Percentiles rank a stretch among this genome's conserved stretches.
Evolutionary conservation across 257 asterid genomes (phyloP).

Genomic region (Salvia miltiorrhiza): DNA sequence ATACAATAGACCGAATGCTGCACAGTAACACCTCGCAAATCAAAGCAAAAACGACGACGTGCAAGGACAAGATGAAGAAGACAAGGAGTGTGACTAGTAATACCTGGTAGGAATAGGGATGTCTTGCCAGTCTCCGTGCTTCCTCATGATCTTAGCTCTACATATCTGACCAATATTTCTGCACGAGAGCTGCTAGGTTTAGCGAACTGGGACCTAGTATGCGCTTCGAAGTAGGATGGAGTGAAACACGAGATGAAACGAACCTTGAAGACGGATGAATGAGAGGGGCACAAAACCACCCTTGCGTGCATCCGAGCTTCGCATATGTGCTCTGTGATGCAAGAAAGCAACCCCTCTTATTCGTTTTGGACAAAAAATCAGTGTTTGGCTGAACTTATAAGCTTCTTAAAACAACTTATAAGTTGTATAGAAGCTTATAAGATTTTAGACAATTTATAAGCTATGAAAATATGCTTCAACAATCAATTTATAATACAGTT

Average conservation of each 20-base stretch:
- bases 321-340: constrained; percentile 64
- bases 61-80: too few species aligned
- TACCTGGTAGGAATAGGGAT: constrained; percentile 67
- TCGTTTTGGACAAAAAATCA: too few species aligned
- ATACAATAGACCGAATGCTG: constrained; percentile 84
- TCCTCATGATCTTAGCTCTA: constrained; percentile 71
- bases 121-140: constrained; percentile 69
- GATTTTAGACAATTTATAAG: too few species aligned
- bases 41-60: too few species aligned
- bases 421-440: too few species aligned
- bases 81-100: too few species aligned
- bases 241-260: not conserved
- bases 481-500: too few species aligned
- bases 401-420: too few species aligned
- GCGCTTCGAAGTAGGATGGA: not conserved
- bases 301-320: constrained; percentile 81
- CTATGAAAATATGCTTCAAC: too few species aligned
- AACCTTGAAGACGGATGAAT: constrained; percentile 66
- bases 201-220: not conserved
- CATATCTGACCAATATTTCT: constrained; percentile 81
- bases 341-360: constrained; percentile 17
- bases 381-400: too few species aligned
- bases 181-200: constrained; percentile 22
- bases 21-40: not conserved
- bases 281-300: constrained; percentile 85